Conservation (phyloP, 345 rosid species). For the Ceriops zippeliana region DNA sequence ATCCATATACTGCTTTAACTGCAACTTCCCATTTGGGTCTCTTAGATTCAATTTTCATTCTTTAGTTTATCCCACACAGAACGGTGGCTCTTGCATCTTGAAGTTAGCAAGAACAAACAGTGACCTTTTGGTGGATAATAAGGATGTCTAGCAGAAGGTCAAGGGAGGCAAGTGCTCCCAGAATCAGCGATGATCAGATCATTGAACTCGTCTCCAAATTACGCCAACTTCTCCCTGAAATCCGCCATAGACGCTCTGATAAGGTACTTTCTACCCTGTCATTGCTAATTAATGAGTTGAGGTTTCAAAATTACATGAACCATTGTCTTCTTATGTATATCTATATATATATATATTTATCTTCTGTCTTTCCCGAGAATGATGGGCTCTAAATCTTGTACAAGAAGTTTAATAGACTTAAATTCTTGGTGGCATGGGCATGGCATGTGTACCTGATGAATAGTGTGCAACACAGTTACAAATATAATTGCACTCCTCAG, state of each 20-base stretch:
- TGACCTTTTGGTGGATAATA: too few species aligned
- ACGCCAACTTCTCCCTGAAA: conserved; percentile 85
- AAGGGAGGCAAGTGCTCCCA: conserved; percentile 61
- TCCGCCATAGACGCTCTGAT: conserved; percentile 67
- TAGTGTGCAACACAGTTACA: conserved; percentile 3
- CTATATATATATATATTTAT: neutral
- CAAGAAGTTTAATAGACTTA: conserved; percentile 11
- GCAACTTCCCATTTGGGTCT: neutral
- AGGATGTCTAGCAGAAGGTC: conserved; percentile 90
- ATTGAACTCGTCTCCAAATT: conserved; percentile 79
- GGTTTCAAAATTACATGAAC: neutral
- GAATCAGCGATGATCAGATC: conserved; percentile 92
- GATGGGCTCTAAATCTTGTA: neutral
- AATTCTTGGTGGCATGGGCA: conserved; percentile 52
- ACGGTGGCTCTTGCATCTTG: neutral
- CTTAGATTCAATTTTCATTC: neutral
- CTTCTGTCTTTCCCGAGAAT: neutral
- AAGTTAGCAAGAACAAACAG: too few species aligned
- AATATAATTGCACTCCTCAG: conserved; percentile 22
- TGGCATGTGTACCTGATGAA: conserved; percentile 7
- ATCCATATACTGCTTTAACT: neutral
- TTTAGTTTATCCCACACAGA: too few species aligned
- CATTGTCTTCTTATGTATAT: neutral
- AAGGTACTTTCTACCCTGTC: conserved; percentile 44
- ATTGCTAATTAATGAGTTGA: neutral